These are phyloP conservation scores for Alternaria brassicicola DNA, from an alignment of 2,329 filamentous ascomycete genomes.

Conservation along the genomic window DNA sequence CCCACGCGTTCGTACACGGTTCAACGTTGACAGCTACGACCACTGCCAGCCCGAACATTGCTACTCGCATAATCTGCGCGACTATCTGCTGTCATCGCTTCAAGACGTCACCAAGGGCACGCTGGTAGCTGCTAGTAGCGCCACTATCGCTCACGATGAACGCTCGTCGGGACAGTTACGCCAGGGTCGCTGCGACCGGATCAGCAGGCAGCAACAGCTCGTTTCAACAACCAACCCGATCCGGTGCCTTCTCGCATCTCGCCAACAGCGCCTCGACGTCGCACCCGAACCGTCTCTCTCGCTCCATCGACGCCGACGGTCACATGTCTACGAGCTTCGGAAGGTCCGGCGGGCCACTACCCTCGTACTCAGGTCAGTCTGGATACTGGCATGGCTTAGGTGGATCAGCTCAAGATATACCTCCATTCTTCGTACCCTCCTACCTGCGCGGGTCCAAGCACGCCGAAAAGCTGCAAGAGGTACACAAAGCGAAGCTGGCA, in stretches of 20 bases:
- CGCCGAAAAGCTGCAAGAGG: slow-evolving; percentile 74
- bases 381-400: slow-evolving; percentile 42
- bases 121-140: slow-evolving; percentile 48
- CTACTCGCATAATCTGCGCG: slow-evolving; percentile 3
- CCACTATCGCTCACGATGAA: slow-evolving; percentile 18
- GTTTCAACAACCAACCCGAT: slow-evolving; percentile 42
- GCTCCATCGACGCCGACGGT: slow-evolving; percentile 57
- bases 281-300: slow-evolving; percentile 42
- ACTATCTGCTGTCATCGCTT: slow-evolving; percentile 3
- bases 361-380: slow-evolving; percentile 57
- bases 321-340: slow-evolving; percentile 54
- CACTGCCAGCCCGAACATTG: slow-evolving; percentile 31
- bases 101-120: slow-evolving; percentile 35
- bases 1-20: slow-evolving; percentile 16
- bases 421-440: slow-evolving; percentile 77
- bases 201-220: slow-evolving; percentile 45
- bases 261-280: slow-evolving; percentile 54
- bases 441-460: slow-evolving; percentile 82
- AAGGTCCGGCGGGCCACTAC: slow-evolving; percentile 48
- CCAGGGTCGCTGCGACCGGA: slow-evolving; percentile 64
- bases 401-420: slow-evolving; percentile 41
- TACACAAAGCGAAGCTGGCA: slow-evolving; percentile 65
- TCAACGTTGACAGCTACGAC: neutral
- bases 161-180: slow-evolving; percentile 51
- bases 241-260: slow-evolving; percentile 61